These are phyloP conservation scores for Diplocarpon mali DNA, from an alignment of 2,329 filamentous ascomycete species.

Conservation along the genomic window DNA sequence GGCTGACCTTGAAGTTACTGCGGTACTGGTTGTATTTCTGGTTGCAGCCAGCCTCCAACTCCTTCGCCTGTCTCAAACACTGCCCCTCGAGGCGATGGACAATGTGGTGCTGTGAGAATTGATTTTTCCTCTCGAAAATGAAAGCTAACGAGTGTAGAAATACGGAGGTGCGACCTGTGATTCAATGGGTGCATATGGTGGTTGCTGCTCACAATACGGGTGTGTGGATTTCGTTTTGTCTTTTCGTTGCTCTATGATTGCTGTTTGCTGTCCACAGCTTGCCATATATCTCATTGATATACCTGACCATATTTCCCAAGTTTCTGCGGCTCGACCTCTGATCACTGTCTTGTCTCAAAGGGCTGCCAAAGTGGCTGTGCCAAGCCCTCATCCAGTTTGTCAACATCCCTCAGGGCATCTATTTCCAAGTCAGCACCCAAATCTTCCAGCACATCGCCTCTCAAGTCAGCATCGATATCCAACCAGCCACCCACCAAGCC, in stretches of 20 bases:
- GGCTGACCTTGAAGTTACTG: constrained; percentile 21
- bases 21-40: constrained; percentile 31
- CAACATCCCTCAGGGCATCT: neutral
- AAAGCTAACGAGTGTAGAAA: constrained; percentile 9
- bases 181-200: constrained; percentile 20
- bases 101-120: constrained; percentile 19
- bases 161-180: constrained; percentile 24
- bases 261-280: neutral
- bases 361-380: constrained; percentile 26
- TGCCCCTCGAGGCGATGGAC: constrained; percentile 20
- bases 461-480: constrained; percentile 7
- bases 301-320: constrained; percentile 8
- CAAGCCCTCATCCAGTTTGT: neutral
- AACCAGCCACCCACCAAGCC: neutral
- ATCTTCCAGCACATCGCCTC: constrained; percentile 2
- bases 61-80: neutral
- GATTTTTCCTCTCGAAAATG: too few relatives aligned
- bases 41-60: constrained; percentile 23
- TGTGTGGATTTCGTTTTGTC: constrained; percentile 9
- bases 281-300: constrained; percentile 2
- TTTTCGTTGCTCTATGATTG: neutral
- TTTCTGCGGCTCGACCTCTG: constrained; percentile 20
- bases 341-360: constrained; percentile 18
- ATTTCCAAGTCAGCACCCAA: neutral
- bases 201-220: constrained; percentile 25